phyloP scores from a whole-genome alignment of 2,329 filamentous ascomycete genomes.

The Drechslerella stenobrocha region DNA sequence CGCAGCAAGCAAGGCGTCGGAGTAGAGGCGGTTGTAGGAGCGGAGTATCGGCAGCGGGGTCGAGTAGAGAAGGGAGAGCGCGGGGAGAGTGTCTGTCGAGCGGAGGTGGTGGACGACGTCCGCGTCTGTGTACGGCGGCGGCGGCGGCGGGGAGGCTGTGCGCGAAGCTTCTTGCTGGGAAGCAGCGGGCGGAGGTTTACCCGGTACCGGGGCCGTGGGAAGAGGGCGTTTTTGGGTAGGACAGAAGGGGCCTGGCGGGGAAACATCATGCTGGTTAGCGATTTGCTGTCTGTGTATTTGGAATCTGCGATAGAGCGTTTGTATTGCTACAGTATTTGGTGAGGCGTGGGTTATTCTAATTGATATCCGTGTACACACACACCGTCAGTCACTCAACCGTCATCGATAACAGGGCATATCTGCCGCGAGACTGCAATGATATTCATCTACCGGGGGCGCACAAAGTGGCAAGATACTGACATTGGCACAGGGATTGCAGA shows the following conservation, averaged over 20 bases:
- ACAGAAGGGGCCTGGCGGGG: constrained; percentile 49
- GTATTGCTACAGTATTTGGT: constrained; percentile 47
- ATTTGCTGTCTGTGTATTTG: constrained; percentile 9
- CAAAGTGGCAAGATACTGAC: too few relatives aligned
- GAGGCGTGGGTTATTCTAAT: constrained; percentile 50
- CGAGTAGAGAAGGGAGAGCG: constrained; percentile 49
- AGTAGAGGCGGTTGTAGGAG: constrained; percentile 49
- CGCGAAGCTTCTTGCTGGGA: neutral
- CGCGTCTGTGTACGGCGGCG: neutral
- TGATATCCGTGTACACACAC: neutral
- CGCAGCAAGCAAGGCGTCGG: constrained; percentile 48
- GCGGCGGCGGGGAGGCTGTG: constrained; percentile 31
- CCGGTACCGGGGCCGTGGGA: constrained; percentile 27
- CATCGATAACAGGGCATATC: too few relatives aligned
- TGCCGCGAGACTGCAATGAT: too few relatives aligned
- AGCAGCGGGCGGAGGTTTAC: too few relatives aligned
- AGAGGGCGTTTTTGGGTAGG: constrained; percentile 38
- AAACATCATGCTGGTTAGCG: neutral
- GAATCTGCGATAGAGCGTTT: constrained; percentile 22
- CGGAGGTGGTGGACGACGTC: constrained; percentile 43
- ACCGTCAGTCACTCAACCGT: neutral
- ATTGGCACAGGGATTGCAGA: constrained; percentile 50
- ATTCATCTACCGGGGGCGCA: too few relatives aligned
- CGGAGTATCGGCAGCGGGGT: constrained; percentile 40
- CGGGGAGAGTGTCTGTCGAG: constrained; percentile 46